Evolutionary conservation across 2,329 filamentous ascomycete genomes (phyloP).

Genomic region (Aspergillus eucalypticola): DNA sequence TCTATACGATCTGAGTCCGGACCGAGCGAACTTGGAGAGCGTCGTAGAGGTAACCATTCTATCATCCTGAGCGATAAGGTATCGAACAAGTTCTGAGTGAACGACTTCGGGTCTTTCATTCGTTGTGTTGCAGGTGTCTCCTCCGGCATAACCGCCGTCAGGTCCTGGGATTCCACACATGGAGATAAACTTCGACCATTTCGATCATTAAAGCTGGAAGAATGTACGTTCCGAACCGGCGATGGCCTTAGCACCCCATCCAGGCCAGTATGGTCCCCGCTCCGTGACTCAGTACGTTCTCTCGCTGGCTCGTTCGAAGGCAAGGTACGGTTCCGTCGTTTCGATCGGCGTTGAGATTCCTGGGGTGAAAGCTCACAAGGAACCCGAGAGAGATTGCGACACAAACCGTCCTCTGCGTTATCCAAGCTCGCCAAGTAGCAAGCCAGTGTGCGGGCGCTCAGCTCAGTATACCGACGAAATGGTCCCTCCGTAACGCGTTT

Average conservation of each 20-base stretch:
- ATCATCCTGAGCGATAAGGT: slow-evolving; percentile 48
- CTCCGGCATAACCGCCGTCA: slow-evolving; percentile 19
- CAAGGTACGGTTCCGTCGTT: slow-evolving; percentile 35
- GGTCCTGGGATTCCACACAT: slow-evolving; percentile 9
- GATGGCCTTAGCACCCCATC: neutral
- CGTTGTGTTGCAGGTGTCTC: slow-evolving; percentile 27
- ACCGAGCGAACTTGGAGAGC: slow-evolving; percentile 26
- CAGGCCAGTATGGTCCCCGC: neutral
- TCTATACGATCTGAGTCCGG: slow-evolving; percentile 13
- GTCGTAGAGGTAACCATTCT: slow-evolving; percentile 48
- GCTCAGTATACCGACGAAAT: slow-evolving; percentile 74
- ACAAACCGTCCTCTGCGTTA: slow-evolving; percentile 70
- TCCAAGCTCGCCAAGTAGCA: slow-evolving; percentile 78
- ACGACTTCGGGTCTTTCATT: slow-evolving; percentile 61
- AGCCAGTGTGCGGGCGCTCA: slow-evolving; percentile 79
- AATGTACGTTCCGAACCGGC: neutral
- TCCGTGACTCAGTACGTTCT: slow-evolving; percentile 5
- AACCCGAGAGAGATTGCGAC: slow-evolving; percentile 49
- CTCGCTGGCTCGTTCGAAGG: slow-evolving; percentile 11
- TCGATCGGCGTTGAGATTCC: slow-evolving; percentile 29
- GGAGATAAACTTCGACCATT: neutral
- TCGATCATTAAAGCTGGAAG: neutral
- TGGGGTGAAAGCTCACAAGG: slow-evolving; percentile 29
- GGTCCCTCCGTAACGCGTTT: slow-evolving; percentile 68
- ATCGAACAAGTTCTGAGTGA: slow-evolving; percentile 60